phyloP scores from a whole-genome alignment of 2,329 filamentous ascomycete genomes.

The Cordyceps tenuipes region DNA sequence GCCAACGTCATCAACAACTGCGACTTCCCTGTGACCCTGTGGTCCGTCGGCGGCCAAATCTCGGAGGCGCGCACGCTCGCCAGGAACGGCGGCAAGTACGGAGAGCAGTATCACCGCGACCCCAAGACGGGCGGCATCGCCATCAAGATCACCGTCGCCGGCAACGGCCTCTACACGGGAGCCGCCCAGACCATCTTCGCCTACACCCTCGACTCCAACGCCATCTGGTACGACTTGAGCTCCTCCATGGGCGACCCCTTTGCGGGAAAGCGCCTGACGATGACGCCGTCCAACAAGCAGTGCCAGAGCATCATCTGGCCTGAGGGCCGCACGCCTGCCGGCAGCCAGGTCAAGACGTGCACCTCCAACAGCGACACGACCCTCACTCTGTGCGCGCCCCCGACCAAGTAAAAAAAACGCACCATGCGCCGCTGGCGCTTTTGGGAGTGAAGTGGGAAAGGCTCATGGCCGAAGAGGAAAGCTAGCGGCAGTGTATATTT shows the following conservation, averaged over 20 bases:
- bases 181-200: conserved; percentile 33
- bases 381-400: conserved; percentile 26
- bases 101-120: conserved; percentile 27
- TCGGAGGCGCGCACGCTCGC: conserved; percentile 20
- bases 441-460: too few relatives aligned
- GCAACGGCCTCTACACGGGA: conserved; percentile 31
- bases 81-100: conserved; percentile 19
- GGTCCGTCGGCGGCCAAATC: conserved; percentile 29
- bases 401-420: conserved; percentile 11
- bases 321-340: conserved; percentile 25
- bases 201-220: conserved; percentile 27
- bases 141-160: conserved; percentile 28
- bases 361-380: conserved; percentile 23
- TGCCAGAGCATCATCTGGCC: conserved; percentile 31
- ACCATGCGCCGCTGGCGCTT: background rate
- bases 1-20: conserved; percentile 28
- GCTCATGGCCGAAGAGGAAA: background rate
- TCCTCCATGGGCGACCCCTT: conserved; percentile 34
- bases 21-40: conserved; percentile 23
- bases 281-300: conserved; percentile 20
- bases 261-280: conserved; percentile 23
- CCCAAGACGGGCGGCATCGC: conserved; percentile 29
- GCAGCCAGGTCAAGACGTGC: conserved; percentile 31
- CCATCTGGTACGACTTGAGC: conserved; percentile 32
- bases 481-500: background rate